Conservation (phyloP, 2,329 filamentous ascomycete genomes). For the Fusarium sp. region DNA sequence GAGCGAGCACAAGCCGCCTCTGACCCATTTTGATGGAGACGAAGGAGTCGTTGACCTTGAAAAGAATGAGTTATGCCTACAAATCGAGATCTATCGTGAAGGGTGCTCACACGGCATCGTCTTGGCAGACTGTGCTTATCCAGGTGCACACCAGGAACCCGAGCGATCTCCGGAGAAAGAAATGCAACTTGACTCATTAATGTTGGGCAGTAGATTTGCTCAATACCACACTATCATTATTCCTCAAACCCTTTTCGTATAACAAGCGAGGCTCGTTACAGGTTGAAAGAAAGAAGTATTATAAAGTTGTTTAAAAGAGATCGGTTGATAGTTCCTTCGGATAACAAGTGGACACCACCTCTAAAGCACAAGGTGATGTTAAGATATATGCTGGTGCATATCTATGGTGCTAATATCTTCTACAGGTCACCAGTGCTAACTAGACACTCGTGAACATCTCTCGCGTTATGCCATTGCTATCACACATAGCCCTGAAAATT, state of each 20-base stretch:
- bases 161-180: background rate
- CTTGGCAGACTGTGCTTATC: constrained; percentile 9
- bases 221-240: background rate
- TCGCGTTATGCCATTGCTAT: background rate
- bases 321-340: background rate
- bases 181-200: background rate
- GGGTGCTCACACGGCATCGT: background rate
- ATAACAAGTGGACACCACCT: background rate
- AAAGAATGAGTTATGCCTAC: background rate
- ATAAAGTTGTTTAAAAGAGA: background rate
- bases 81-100: constrained; percentile 22
- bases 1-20: background rate
- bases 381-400: fast-evolving
- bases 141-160: background rate
- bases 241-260: background rate
- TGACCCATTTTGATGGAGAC: background rate
- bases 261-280: fast-evolving
- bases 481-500: background rate
- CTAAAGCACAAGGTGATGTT: background rate
- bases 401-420: fast-evolving
- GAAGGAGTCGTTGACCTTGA: background rate
- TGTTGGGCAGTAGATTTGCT: background rate
- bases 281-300: background rate
- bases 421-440: background rate
- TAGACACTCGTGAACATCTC: background rate